Evolutionary conservation across 805 yeast species (phyloP).

Genomic region (Zygosaccharomyces gambellarensis): DNA sequence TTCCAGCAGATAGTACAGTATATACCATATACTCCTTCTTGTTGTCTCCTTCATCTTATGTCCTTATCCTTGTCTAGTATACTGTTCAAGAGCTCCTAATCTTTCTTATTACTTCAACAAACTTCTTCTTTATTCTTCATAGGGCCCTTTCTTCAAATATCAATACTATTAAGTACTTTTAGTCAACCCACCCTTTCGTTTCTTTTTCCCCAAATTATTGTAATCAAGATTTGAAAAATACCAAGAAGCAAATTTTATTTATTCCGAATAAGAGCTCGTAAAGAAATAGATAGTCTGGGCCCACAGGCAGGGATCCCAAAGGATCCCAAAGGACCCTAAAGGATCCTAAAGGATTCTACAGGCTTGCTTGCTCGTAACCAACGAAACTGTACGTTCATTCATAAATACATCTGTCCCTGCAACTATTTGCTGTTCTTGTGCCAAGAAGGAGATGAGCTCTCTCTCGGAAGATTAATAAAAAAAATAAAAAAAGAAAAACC

Average conservation of each 20-base stretch:
- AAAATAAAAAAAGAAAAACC: too few species aligned
- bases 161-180: too few species aligned
- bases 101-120: background rate
- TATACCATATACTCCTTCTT: slow-evolving; percentile 8
- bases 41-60: background rate
- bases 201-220: background rate
- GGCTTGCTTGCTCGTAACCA: background rate
- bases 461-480: too few species aligned
- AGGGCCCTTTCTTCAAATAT: background rate
- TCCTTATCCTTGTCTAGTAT: background rate
- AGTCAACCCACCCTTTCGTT: background rate
- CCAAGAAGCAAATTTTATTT: background rate
- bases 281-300: too few species aligned
- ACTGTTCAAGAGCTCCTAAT: background rate
- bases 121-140: too few species aligned
- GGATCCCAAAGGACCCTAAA: too few species aligned
- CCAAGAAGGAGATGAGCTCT: background rate
- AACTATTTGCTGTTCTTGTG: background rate
- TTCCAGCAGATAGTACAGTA: slow-evolving; percentile 8
- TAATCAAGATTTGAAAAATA: background rate
- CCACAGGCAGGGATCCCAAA: too few species aligned
- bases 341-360: too few species aligned
- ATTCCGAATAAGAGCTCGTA: too few species aligned
- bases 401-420: background rate
- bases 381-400: background rate